phyloP scores from a whole-genome alignment of 2,329 filamentous ascomycete genomes.

The Nigrograna mackinnonii region DNA sequence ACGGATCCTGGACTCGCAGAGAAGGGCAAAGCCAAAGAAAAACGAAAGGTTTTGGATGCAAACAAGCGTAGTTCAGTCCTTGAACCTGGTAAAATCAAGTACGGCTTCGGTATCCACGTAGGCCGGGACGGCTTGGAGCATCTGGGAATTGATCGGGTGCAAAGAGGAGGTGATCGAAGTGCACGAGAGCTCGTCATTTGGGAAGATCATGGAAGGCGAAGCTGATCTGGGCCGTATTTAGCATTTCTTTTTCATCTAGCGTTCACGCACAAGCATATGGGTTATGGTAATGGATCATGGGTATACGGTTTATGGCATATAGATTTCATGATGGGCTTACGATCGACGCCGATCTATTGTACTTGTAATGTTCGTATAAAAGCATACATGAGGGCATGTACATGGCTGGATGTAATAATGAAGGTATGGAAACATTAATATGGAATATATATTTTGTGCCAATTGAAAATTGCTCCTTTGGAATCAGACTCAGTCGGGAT shows the following conservation, averaged over 20 bases:
- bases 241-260: conserved; percentile 2
- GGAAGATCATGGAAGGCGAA: conserved; percentile 33
- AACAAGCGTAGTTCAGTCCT: conserved; percentile 31
- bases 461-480: too few species aligned
- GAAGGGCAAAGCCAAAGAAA: conserved; percentile 13
- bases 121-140: conserved; percentile 64
- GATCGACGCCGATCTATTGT: neutral
- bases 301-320: conserved; percentile 11
- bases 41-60: conserved; percentile 8
- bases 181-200: conserved; percentile 40
- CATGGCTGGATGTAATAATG: conserved; percentile 2
- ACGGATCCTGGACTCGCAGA: conserved; percentile 16
- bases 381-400: neutral
- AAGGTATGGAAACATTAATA: neutral
- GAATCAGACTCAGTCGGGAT: too few species aligned
- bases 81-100: conserved; percentile 44
- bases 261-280: conserved; percentile 10
- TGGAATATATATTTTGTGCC: too few species aligned
- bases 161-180: conserved; percentile 36
- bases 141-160: conserved; percentile 62
- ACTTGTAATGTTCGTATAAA: conserved; percentile 5
- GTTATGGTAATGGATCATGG: conserved; percentile 6
- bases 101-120: conserved; percentile 61
- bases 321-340: conserved; percentile 11
- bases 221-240: conserved; percentile 17